Conservation (phyloP, 2,329 filamentous ascomycete species). For the Plectosphaerella cucumerina region DNA sequence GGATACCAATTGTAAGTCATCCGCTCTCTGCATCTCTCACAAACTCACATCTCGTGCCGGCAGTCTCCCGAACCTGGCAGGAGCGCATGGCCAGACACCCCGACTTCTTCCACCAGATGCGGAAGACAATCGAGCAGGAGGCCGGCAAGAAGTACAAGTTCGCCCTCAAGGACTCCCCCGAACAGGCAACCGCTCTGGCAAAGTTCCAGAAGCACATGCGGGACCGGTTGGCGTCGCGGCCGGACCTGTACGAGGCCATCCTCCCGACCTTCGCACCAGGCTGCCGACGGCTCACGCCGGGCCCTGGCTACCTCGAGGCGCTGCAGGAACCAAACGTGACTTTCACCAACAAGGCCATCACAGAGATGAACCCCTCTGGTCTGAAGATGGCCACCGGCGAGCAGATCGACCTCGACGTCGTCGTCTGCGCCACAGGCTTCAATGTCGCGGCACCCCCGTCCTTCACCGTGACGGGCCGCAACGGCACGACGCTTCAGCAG, state of each 20-base stretch:
- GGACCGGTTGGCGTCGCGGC: too few species aligned
- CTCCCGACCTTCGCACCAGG: slow-evolving; percentile 39
- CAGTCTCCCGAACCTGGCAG: not conserved
- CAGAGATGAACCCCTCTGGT: slow-evolving; percentile 26
- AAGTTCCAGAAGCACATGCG: too few species aligned
- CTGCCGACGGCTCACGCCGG: slow-evolving; percentile 35
- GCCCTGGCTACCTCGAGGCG: slow-evolving; percentile 36
- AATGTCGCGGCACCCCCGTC: slow-evolving; percentile 32
- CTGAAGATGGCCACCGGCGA: slow-evolving; percentile 21
- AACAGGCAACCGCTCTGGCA: slow-evolving; percentile 9
- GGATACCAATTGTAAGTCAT: not conserved
- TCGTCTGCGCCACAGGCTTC: slow-evolving; percentile 36
- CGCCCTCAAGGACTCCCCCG: slow-evolving; percentile 22
- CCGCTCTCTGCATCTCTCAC: not conserved
- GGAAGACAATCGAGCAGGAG: slow-evolving; percentile 34
- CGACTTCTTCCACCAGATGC: slow-evolving; percentile 30
- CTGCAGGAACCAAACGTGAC: slow-evolving; percentile 38
- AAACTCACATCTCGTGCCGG: not conserved
- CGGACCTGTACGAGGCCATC: slow-evolving; percentile 32
- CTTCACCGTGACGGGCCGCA: slow-evolving; percentile 32
- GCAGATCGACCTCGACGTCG: slow-evolving; percentile 23
- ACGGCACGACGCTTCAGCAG: slow-evolving; percentile 34
- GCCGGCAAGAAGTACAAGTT: slow-evolving; percentile 36
- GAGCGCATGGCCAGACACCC: slow-evolving; percentile 15
- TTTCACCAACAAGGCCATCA: slow-evolving; percentile 33